Conservation (phyloP, 352 stramenopile species). For the Elongisporangium senticosum region DNA sequence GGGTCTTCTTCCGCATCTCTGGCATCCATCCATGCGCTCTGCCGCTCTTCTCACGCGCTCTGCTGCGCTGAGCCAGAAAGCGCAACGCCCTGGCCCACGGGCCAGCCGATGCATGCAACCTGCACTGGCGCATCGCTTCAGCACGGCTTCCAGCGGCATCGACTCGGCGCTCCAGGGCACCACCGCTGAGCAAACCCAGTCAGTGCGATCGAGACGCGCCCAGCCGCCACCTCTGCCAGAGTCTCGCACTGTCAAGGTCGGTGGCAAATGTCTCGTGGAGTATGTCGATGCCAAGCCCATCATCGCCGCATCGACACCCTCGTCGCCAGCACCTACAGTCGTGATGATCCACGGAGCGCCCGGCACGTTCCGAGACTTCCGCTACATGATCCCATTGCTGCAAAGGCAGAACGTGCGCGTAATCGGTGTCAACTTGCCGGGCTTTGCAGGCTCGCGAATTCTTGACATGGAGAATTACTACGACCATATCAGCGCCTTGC, state of each 20-base stretch:
- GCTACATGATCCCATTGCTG: constrained; percentile 52
- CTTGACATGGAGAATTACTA: constrained; percentile 37
- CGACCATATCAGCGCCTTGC: constrained; percentile 27
- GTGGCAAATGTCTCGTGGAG: constrained; percentile 36
- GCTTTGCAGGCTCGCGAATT: constrained; percentile 39
- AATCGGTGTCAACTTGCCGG: constrained; percentile 54
- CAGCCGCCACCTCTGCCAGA: constrained; percentile 19
- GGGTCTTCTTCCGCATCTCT: no score
- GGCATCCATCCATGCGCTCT: no score
- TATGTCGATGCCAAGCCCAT: constrained; percentile 28
- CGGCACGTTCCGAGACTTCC: constrained; percentile 60
- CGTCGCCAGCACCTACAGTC: constrained; percentile 21
- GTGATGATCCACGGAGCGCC: constrained; percentile 60
- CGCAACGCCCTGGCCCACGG: no score
- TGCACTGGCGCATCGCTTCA: no score
- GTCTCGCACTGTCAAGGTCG: constrained; percentile 21
- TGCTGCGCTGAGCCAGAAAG: no score
- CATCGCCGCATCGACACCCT: constrained; percentile 4
- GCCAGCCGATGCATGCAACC: no score
- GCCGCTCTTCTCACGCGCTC: no score
- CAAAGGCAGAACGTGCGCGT: constrained; percentile 34
- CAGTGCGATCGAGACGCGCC: not conserved
- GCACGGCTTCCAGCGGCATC: no score
- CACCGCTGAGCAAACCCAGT: no score
- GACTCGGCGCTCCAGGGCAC: no score